phyloP scores from a whole-genome alignment of 140 eudicot genomes.

The Anethum foeniculum region DNA sequence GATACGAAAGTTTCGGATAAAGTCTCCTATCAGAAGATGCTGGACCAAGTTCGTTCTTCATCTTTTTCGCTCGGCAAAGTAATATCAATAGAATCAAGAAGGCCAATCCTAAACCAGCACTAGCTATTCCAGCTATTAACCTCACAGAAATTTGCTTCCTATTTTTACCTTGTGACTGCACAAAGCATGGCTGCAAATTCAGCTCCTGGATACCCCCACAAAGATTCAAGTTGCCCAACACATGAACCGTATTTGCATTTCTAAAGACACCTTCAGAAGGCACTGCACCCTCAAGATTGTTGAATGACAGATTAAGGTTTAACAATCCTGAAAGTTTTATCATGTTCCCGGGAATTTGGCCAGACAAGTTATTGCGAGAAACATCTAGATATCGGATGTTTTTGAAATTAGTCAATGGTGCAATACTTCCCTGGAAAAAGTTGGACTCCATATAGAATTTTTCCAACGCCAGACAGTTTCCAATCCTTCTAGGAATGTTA shows the following conservation, averaged over 20 bases:
- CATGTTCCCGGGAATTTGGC: slow-evolving; percentile 8
- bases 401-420: slow-evolving; percentile 8
- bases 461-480: not conserved
- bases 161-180: not conserved
- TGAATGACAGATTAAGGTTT: slow-evolving; percentile 12
- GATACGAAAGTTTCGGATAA: not conserved
- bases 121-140: not conserved
- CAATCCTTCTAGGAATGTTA: slow-evolving; percentile 1
- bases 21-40: not conserved
- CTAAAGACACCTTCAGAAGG: slow-evolving; percentile 16
- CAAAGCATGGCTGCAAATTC: slow-evolving; percentile 14
- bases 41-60: not conserved
- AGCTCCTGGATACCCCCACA: slow-evolving; percentile 21
- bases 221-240: slow-evolving; percentile 11
- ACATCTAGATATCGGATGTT: slow-evolving; percentile 9
- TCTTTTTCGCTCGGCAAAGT: slow-evolving; percentile 1
- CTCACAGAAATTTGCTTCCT: not conserved
- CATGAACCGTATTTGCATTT: slow-evolving; percentile 3
- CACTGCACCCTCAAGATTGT: slow-evolving; percentile 14
- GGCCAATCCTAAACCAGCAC: not conserved
- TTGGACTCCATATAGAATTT: slow-evolving; percentile 9
- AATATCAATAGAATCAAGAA: not conserved
- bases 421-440: slow-evolving; percentile 10
- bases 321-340: not conserved
- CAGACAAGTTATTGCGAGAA: slow-evolving; percentile 14